A percentile compares a stretch with the other conserved stretches of the same genome.
phyloP scores from a whole-genome alignment of 441 rosid genomes.

The Erodium texanum region DNA sequence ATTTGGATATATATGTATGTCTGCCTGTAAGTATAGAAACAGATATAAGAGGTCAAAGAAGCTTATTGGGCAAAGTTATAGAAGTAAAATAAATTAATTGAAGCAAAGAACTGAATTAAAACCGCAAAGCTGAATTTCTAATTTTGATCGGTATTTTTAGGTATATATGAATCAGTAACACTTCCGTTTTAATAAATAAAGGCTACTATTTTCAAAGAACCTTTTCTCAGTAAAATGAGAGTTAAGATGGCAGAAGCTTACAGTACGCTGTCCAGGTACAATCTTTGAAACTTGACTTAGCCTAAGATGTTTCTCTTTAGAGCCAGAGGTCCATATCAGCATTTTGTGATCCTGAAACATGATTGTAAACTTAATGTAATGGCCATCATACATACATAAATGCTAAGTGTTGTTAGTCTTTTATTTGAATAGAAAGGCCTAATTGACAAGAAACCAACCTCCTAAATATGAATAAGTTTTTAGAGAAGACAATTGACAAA shows the following conservation, averaged over 20 bases:
- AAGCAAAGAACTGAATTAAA: not conserved
- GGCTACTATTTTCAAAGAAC: not conserved
- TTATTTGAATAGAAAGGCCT: not conserved
- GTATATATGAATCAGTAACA: not conserved
- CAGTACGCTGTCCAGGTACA: conserved; percentile 89
- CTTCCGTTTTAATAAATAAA: not conserved
- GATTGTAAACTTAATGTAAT: not conserved
- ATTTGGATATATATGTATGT: not conserved
- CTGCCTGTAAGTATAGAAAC: not conserved
- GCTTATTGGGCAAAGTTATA: not conserved
- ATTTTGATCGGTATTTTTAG: not conserved
- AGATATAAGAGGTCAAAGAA: too few species aligned
- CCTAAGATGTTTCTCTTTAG: conserved; percentile 58
- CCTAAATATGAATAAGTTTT: not conserved
- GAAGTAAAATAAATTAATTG: not conserved
- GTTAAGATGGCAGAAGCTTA: conserved; percentile 34
- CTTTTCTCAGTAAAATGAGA: not conserved
- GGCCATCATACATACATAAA: conserved; percentile 7
- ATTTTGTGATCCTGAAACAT: conserved; percentile 57
- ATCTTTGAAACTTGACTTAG: conserved; percentile 61
- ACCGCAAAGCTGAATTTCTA: not conserved
- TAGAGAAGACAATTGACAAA: not conserved
- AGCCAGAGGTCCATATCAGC: conserved; percentile 82
- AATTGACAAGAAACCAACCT: not conserved
- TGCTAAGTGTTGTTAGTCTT: not conserved